phyloP scores from a whole-genome alignment of 257 asterid species.

The Capsicum chinense region DNA sequence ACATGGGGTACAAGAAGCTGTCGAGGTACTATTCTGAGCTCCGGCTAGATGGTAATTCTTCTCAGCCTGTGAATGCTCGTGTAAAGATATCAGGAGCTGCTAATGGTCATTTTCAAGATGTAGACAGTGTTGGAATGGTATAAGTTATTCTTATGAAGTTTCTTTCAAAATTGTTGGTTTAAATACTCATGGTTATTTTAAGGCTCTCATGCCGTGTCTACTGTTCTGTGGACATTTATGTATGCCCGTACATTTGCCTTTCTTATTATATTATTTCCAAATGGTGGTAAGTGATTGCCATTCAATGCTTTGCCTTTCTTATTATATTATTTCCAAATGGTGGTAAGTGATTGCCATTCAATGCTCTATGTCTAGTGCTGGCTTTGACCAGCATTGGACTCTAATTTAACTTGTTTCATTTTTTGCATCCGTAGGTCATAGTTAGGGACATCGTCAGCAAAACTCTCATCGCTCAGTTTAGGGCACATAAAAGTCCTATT shows the following conservation, averaged over 20 bases:
- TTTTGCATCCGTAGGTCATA: constrained; percentile 60
- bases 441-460: constrained; percentile 78
- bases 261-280: background rate
- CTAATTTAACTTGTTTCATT: constrained; percentile 23
- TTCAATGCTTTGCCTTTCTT: background rate
- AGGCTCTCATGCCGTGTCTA: constrained; percentile 22
- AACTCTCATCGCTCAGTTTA: constrained; percentile 76
- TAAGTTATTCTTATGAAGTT: constrained; percentile 22
- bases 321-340: background rate
- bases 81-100: constrained; percentile 52
- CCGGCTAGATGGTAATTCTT: constrained; percentile 63
- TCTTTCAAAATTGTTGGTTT: constrained; percentile 22
- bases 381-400: background rate
- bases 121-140: constrained; percentile 90
- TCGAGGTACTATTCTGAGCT: constrained; percentile 84
- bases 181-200: background rate
- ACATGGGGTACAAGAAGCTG: constrained; percentile 82
- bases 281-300: background rate
- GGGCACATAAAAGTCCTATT: constrained; percentile 89
- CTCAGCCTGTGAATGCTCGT: constrained; percentile 55
- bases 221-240: constrained; percentile 24
- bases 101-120: constrained; percentile 61
- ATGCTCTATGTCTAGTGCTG: background rate
- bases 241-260: background rate
- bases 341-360: background rate